A percentile compares a stretch with the other conserved stretches of the same genome.
These are phyloP conservation scores for Saccharum spontaneum DNA, from an alignment of 176 grass and related monocot species.

Conservation along the genomic window DNA sequence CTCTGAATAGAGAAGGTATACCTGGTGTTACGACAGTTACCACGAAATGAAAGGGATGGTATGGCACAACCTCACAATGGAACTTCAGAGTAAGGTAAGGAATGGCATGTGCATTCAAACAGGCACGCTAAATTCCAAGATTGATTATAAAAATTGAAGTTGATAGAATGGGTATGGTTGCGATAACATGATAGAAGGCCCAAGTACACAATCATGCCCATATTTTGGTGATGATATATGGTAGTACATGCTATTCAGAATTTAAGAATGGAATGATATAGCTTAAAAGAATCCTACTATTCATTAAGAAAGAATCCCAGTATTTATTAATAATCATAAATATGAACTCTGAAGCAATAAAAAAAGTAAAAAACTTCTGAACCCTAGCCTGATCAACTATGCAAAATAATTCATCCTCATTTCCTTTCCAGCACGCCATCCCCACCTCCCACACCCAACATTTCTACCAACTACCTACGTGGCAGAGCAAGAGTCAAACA, in stretches of 20 bases:
- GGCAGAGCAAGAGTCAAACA: background rate
- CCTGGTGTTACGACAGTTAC: background rate
- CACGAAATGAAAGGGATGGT: background rate
- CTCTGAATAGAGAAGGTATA: constrained; percentile 13
- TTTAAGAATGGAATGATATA: background rate
- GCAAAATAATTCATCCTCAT: background rate
- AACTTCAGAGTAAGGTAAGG: background rate
- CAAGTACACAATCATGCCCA: background rate
- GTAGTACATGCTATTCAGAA: background rate
- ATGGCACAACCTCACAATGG: background rate
- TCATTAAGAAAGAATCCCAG: background rate
- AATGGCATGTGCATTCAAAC: no score
- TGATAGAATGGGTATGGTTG: background rate
- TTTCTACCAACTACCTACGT: background rate
- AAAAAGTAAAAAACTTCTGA: background rate
- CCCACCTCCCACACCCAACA: background rate
- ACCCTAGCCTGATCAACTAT: background rate
- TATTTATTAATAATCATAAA: background rate
- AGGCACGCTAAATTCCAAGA: background rate
- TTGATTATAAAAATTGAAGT: background rate
- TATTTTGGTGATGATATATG: constrained; percentile 3
- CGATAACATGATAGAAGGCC: background rate
- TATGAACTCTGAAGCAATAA: background rate
- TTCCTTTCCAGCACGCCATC: background rate
- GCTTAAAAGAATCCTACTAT: background rate